Evolutionary conservation across 2,329 filamentous ascomycete genomes (phyloP), one percentile per base, ranked within the genome.

Genomic region (Trichoderma aggressivum): DNA sequence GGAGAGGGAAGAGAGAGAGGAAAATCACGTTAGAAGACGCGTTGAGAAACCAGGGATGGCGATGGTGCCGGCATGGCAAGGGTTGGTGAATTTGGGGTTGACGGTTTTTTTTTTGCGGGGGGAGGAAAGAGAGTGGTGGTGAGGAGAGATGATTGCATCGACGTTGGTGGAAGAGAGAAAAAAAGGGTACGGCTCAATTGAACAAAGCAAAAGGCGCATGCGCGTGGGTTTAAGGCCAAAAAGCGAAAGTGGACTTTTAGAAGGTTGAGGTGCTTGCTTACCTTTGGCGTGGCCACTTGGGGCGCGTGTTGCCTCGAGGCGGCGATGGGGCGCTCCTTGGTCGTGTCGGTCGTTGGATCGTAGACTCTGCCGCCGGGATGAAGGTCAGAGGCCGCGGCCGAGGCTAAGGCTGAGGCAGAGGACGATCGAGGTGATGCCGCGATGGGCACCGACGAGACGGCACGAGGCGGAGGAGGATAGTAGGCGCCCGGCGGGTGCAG

Each of bases 331-430:
- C 83, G 84, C 77, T 85, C 84, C 73, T 81, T 82, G 62, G 82
- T 83, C 72, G 82, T 83, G 79, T 88, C 86, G 56, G 84, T 86
- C 56, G 84, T 84, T 18, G 86, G 86, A 75, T 88, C 86, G 80
- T 88, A 88, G 79, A 86, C 86, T 78, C 83, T 83, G 76, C 84
- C 80, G 70, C 80, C 78, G 18, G 79, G 77, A 72, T 81, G 80
- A 69, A 71, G 72, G 58, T 59, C 55, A 32, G 55, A n/a, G 16
- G 28, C 55, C 18, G 43, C 36, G 36, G 16, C 16, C 16, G 36
- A 43, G 36, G 36, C 43, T 12, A 18, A 47, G 16, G 55, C 28
- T n/a, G 28, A 30, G 36, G 36, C 36, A 30, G 47, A 28, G n/a
- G 55, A 34, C 16, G 53, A 12, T 10, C 32, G 34, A 21, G 64